A percentile compares a stretch with the other conserved stretches of the same genome.
These are phyloP conservation scores for Tothia fuscella DNA, from an alignment of 2,329 filamentous ascomycete species.

Conservation along the genomic window DNA sequence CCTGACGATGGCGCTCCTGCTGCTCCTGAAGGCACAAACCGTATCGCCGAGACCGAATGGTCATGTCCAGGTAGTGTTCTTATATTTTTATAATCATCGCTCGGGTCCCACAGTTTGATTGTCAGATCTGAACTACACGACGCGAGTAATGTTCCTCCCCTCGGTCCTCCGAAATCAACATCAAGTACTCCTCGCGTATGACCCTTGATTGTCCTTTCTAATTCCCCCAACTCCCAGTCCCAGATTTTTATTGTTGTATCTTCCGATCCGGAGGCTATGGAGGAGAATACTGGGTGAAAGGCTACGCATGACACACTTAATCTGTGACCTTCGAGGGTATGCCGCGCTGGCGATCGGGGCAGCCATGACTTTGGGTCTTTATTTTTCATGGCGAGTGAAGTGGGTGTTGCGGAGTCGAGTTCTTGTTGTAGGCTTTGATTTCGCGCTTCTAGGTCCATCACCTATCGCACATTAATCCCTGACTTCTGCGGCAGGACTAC, in stretches of 20 bases:
- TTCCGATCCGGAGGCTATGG: slow-evolving; percentile 79
- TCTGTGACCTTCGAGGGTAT: slow-evolving; percentile 74
- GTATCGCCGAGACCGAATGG: slow-evolving; percentile 77
- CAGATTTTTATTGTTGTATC: slow-evolving; percentile 93
- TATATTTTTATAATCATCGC: slow-evolving; percentile 90
- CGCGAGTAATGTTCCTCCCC: slow-evolving; percentile 65
- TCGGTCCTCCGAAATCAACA: slow-evolving; percentile 79
- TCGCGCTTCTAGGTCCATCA: slow-evolving; percentile 82
- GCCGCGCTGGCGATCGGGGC: slow-evolving; percentile 67
- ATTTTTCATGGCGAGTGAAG: slow-evolving; percentile 65
- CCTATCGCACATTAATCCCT: slow-evolving; percentile 39
- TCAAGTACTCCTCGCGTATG: slow-evolving; percentile 83
- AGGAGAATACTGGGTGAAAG: slow-evolving; percentile 86
- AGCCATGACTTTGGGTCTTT: slow-evolving; percentile 80
- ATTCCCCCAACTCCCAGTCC: slow-evolving; percentile 90
- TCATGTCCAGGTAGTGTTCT: slow-evolving; percentile 83
- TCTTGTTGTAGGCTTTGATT: slow-evolving; percentile 65
- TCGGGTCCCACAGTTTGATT: slow-evolving; percentile 90
- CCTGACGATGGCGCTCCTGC: slow-evolving; percentile 67
- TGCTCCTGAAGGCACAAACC: slow-evolving; percentile 76
- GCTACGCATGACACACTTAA: slow-evolving; percentile 74
- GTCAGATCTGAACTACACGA: slow-evolving; percentile 82
- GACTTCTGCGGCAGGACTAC: not conserved
- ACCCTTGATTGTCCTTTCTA: slow-evolving; percentile 82
- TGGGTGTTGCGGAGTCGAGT: slow-evolving; percentile 70